Percentiles rank a stretch among this genome's conserved stretches.
Evolutionary conservation across 805 yeast genomes (phyloP).

Genomic region (Maudiozyma saulgeensis): DNA sequence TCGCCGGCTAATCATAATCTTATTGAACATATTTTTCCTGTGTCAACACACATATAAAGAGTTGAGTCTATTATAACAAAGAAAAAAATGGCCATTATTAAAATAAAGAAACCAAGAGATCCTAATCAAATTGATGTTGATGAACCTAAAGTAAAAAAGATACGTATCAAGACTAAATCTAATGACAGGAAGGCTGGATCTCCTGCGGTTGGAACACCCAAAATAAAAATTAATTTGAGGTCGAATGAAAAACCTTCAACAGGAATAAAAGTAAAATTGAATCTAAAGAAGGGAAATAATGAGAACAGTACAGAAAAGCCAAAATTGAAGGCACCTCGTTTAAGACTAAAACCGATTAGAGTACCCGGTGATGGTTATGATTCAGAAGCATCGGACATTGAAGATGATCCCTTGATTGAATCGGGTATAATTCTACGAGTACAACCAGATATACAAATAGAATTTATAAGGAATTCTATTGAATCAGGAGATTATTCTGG

Average conservation of each 20-base stretch:
- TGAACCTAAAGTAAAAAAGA: conserved; percentile 17
- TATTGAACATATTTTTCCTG: too few relatives aligned
- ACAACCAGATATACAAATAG: conserved; percentile 42
- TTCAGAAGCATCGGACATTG: conserved; percentile 91
- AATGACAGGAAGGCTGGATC: conserved; percentile 5
- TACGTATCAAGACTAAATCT: conserved; percentile 14
- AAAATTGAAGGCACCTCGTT: conserved; percentile 31
- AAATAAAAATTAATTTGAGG: conserved; percentile 18
- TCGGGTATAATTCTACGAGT: conserved; percentile 77
- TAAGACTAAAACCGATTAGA: conserved; percentile 50
- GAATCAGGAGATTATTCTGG: conserved; percentile 69
- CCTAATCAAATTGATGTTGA: conserved; percentile 7
- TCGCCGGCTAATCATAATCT: too few relatives aligned
- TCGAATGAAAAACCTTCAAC: conserved; percentile 4
- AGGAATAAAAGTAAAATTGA: conserved; percentile 17
- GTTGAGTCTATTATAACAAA: too few relatives aligned
- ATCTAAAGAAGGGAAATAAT: conserved; percentile 16
- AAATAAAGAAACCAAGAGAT: conserved; percentile 21
- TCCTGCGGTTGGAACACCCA: conserved; percentile 10
- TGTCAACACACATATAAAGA: too few relatives aligned
- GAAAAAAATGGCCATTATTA: conserved; percentile 20
- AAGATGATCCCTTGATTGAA: conserved; percentile 87
- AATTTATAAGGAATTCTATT: conserved; percentile 63
- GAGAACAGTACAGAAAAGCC: conserved; percentile 17
- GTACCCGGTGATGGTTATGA: conserved; percentile 94